phyloP scores from a whole-genome alignment of 257 asterid genomes.

The Solanum corneliomulleri region DNA sequence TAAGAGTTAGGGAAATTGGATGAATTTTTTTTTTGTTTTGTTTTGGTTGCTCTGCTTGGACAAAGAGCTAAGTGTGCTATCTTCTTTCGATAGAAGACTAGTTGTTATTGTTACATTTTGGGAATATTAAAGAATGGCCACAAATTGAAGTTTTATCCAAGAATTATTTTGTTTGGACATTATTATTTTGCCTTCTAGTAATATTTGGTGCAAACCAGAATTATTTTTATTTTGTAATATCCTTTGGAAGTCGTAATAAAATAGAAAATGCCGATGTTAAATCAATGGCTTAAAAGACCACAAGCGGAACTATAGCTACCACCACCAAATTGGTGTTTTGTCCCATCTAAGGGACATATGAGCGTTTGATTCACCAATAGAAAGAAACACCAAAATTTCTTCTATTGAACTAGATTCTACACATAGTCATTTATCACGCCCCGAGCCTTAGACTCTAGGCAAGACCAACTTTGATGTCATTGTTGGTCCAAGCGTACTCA shows the following conservation, averaged over 20 bases:
- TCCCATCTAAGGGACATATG: background rate
- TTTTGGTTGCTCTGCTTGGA: background rate
- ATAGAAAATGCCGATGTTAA: background rate
- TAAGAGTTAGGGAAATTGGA: background rate
- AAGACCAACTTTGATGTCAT: background rate
- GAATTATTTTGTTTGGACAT: slow-evolving; percentile 28
- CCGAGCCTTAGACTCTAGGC: background rate
- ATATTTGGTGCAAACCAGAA: background rate
- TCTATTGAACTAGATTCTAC: background rate
- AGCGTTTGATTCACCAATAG: background rate
- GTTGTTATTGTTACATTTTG: background rate
- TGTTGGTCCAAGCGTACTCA: background rate
- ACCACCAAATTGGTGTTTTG: background rate
- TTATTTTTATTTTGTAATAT: background rate
- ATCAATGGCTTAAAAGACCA: background rate
- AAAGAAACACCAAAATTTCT: background rate
- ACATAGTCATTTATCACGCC: too few species aligned
- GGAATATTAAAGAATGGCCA: slow-evolving; percentile 18
- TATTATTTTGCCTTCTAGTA: slow-evolving; percentile 11
- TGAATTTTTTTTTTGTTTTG: background rate
- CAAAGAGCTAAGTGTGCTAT: background rate
- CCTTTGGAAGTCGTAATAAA: background rate
- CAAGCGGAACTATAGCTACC: background rate
- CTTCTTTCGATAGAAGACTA: background rate
- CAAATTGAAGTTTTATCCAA: slow-evolving; percentile 10